Evolutionary conservation across 352 stramenopile species (phyloP).

Genomic region (Phytophthora nicotianae): DNA sequence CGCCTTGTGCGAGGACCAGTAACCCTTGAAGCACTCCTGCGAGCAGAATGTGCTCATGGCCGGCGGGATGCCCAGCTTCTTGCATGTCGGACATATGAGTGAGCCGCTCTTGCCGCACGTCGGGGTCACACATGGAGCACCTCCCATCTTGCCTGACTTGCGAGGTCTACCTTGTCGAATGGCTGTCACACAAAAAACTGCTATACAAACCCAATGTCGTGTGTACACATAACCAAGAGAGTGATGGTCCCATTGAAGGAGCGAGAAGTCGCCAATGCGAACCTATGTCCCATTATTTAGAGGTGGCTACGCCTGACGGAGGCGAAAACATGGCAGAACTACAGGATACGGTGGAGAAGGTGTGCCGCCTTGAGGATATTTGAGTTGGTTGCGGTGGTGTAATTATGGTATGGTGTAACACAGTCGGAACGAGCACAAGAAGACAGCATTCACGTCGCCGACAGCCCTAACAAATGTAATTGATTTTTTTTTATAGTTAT

Average conservation of each 20-base stretch:
- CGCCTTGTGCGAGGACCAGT: slow-evolving; percentile 96
- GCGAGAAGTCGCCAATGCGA: slow-evolving; percentile 10
- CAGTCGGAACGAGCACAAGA: slow-evolving; percentile 13
- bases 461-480: slow-evolving; percentile 29
- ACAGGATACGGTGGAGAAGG: background rate
- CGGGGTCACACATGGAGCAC: slow-evolving; percentile 64
- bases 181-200: slow-evolving; percentile 16
- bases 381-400: background rate
- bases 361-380: background rate
- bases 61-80: slow-evolving; percentile 87
- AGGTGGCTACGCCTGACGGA: slow-evolving; percentile 29
- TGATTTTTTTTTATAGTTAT: too few relatives aligned
- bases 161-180: slow-evolving; percentile 25
- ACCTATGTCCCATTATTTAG: slow-evolving; percentile 38
- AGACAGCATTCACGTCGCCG: slow-evolving; percentile 19
- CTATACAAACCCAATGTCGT: slow-evolving; percentile 4
- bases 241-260: slow-evolving; percentile 27
- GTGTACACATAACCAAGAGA: slow-evolving; percentile 22
- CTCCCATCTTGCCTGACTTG: slow-evolving; percentile 26
- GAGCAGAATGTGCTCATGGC: slow-evolving; percentile 92
- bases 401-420: slow-evolving; percentile 3
- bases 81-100: slow-evolving; percentile 92
- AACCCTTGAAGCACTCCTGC: slow-evolving; percentile 96
- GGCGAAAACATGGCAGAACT: background rate
- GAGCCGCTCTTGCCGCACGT: slow-evolving; percentile 80